Percentiles rank a stretch among this genome's conserved stretches.
Evolutionary conservation across 2,329 filamentous ascomycete species (phyloP).

Genomic region (Hypoxylon sp.): DNA sequence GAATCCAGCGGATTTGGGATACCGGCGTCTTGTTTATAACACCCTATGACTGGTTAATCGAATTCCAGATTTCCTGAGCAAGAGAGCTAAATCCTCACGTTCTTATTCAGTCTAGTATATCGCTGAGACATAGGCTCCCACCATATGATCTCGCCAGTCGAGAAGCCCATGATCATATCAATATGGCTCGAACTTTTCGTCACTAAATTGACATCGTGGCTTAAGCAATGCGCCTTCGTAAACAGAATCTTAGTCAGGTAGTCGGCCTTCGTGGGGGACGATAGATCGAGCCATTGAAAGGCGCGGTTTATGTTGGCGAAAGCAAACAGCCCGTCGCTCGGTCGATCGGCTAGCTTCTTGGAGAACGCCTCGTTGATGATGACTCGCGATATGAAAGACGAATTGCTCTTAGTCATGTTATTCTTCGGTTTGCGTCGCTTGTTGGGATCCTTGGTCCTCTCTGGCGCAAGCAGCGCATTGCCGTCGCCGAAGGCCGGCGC

Average conservation of each 20-base stretch:
- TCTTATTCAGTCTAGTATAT: slow-evolving; percentile 96
- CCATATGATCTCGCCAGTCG: slow-evolving; percentile 97
- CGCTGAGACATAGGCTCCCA: slow-evolving; percentile 97
- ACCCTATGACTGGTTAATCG: slow-evolving; percentile 65
- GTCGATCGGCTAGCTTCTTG: slow-evolving; percentile 84
- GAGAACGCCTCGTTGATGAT: slow-evolving; percentile 86
- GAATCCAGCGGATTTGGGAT: slow-evolving; percentile 91
- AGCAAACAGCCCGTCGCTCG: slow-evolving; percentile 83
- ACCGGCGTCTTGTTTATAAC: slow-evolving; percentile 89
- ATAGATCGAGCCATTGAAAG: slow-evolving; percentile 95
- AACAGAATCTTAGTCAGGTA: slow-evolving; percentile 96
- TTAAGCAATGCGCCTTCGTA: slow-evolving; percentile 94
- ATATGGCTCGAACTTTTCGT: slow-evolving; percentile 86
- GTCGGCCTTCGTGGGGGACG: slow-evolving; percentile 82
- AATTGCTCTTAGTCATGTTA: slow-evolving; percentile 98
- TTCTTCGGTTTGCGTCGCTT: slow-evolving; percentile 97
- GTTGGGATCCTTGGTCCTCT: slow-evolving; percentile 76
- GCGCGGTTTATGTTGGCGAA: slow-evolving; percentile 97
- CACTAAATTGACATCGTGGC: slow-evolving; percentile 88
- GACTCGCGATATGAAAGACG: slow-evolving; percentile 96
- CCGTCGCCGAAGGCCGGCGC: slow-evolving; percentile 86
- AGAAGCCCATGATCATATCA: slow-evolving; percentile 95
- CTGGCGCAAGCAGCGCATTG: slow-evolving; percentile 77
- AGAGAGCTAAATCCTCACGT: slow-evolving; percentile 66
- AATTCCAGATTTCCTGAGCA: not conserved